Base-by-base conservation (phyloP, 2,329 filamentous ascomycete species). In the Hawksworthiomyces lignivorus region DNA sequence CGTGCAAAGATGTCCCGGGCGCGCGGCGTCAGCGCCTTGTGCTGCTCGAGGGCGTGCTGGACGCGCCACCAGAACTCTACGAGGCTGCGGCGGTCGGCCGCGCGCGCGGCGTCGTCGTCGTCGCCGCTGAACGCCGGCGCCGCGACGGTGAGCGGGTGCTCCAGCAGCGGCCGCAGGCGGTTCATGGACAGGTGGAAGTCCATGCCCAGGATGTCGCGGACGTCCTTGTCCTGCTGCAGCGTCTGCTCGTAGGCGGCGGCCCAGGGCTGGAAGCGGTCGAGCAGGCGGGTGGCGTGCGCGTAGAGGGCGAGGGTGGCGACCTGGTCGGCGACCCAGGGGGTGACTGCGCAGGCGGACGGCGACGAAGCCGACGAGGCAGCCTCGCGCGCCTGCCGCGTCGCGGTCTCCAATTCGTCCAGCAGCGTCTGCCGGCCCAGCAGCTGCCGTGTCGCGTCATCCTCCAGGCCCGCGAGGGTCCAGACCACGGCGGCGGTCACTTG, bases 191-290 rank as follows among this genome's bases (percentile, higher is more conserved):
- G 36, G 39, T 39, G 40, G 15, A 49, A 39, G 39, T 49, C 45
- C 29, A 36, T 39, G 24, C 34, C 36, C 4, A 49, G 42, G 19
- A 46, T 46, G 36, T 45, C 45, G 14, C 38, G 27, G 8, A 38
- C 30, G 14, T 39, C 37, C 21, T 39, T 40, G 32, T 49, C 45
- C 22, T 50, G 48, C 45, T 45, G 42, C 38, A 48, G 39, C 5
- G 32, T 36, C 31, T 20, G 31, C 15, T 45, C 44, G 22, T 46
- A 48, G 2, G 39, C 35, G n/a, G 35, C 39, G 4, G 39, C 44
- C 48, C 41, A 47, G 7, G 44, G 44, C 30, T 43, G 44, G 42
- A 48, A 50, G 2, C 36, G 18, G 33, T 47, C 41, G 28, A 48
- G 18, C 43, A 47, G 30, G 12, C 31, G 11, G 1, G 45, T 37